Conservation (phyloP, 768 basidiomycete genomes). For the Lenzites betulinus region DNA sequence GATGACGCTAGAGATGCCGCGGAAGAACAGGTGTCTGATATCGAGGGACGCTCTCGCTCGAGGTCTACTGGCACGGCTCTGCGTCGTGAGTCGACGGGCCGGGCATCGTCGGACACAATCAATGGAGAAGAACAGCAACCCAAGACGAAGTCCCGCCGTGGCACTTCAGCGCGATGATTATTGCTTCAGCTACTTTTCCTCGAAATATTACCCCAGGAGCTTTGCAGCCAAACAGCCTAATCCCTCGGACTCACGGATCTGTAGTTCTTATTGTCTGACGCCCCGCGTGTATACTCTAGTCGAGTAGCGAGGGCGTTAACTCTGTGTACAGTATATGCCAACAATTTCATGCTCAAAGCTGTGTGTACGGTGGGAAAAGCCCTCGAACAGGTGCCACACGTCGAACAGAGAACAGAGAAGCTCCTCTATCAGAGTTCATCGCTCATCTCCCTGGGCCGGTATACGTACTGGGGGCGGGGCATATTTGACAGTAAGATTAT, state of each 20-base stretch:
- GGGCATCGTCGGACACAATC: slow-evolving; percentile 21
- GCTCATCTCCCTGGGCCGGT: not conserved
- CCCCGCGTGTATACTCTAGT: not conserved
- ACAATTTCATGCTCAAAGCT: not conserved
- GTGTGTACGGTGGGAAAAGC: no score
- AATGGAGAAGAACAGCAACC: slow-evolving; percentile 13
- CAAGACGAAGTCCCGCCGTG: slow-evolving; percentile 15
- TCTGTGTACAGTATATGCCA: slow-evolving; percentile 1
- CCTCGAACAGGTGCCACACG: not conserved
- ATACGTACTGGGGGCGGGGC: no score
- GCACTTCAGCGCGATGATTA: slow-evolving; percentile 8
- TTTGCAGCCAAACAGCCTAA: not conserved
- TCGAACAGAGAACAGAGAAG: no score
- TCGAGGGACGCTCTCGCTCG: slow-evolving; percentile 2
- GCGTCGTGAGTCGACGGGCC: slow-evolving; percentile 12
- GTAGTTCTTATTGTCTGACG: not conserved
- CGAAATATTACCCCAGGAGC: not conserved
- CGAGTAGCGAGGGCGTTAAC: not conserved
- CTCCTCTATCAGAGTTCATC: no score
- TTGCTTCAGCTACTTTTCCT: not conserved
- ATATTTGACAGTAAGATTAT: no score
- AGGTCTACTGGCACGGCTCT: slow-evolving; percentile 11
- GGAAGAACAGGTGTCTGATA: slow-evolving; percentile 7
- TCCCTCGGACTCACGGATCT: no score
- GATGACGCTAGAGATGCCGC: slow-evolving; percentile 11